Evolutionary conservation across 441 rosid genomes (phyloP), one percentile per base, ranked within the genome.

Genomic region (Theobroma grandiflorum): DNA sequence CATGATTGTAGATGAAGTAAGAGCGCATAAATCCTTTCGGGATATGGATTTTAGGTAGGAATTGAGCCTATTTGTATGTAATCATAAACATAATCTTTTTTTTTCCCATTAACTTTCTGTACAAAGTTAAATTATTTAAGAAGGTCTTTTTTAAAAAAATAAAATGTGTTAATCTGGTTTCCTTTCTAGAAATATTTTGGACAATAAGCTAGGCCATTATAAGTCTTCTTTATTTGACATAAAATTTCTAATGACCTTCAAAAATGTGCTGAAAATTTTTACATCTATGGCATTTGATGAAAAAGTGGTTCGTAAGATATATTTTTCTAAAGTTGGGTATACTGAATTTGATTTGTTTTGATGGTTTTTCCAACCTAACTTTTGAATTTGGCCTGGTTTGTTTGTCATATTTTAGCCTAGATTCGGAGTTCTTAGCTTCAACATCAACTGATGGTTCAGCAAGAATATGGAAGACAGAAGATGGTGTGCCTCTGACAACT

Each of bases 401-500:
- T 50, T 31, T 80, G 33, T 84, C 73, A 58, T 83, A 37, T 86
- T 85, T 72, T 86, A 95, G 98, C 89, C 88, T 97, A 72, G 98
- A 97, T 84, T 95, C 98, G 50, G 98, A 92, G 89, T 95, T 87
- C 85, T 85, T 95, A 88, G 98, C 93, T 59, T 89, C 99, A 77
- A 91, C 96, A 81, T 97, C 95, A 45, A 86, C 88, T 77, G 99
- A 95, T 90, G 99, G 98, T 83, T 89, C 96, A n/a, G 98, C 92
- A 77, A 95, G 98, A 89, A 87, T 97, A 89, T 97, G 99, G 98
- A 97, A 91, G 86, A 84, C 90, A 63, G 97, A 91, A 79, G 96
- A 94, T 85, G 98, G 98, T 71, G 82, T 87, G 66, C 94, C 98
- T 76, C 63, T 90, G 83, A 82, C 91, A 37, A 85, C 95, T 82